Evolutionary conservation across 179 eudicot species (phyloP).

Genomic region (Spergularia azorica): DNA sequence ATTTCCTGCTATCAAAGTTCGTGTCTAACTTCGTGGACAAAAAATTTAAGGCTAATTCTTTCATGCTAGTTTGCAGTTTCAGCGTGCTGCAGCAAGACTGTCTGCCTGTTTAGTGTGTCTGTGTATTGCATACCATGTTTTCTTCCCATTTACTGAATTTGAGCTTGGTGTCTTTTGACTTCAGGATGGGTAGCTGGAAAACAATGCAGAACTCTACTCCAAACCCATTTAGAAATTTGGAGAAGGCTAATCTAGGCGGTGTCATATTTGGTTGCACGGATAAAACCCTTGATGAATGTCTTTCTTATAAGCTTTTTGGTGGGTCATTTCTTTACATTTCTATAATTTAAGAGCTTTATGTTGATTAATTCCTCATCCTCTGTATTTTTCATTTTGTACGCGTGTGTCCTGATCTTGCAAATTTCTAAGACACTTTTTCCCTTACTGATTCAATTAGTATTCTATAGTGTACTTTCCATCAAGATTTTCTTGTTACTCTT

Average conservation of each 20-base stretch:
- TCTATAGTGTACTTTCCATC: neutral
- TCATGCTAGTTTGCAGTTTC: slow-evolving; percentile 11
- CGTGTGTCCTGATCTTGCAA: too few species aligned
- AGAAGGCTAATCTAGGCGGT: slow-evolving; percentile 63
- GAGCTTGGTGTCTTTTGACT: slow-evolving; percentile 15
- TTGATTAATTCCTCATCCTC: neutral
- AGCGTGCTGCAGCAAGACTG: neutral
- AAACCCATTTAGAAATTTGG: slow-evolving; percentile 48
- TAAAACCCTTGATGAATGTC: slow-evolving; percentile 65
- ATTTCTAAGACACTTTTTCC: too few species aligned
- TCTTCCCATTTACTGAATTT: neutral
- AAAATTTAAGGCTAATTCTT: neutral
- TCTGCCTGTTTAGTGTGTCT: slow-evolving; percentile 1
- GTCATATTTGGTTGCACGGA: slow-evolving; percentile 85
- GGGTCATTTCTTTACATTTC: slow-evolving; percentile 29
- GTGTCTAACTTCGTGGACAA: neutral
- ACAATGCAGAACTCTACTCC: slow-evolving; percentile 28
- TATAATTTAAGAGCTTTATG: neutral
- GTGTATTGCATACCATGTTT: slow-evolving; percentile 1
- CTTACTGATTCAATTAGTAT: too few species aligned
- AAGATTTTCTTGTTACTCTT: neutral
- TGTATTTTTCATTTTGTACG: neutral
- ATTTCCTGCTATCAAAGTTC: neutral
- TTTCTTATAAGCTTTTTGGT: slow-evolving; percentile 79
- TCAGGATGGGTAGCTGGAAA: slow-evolving; percentile 50